phyloP scores from a whole-genome alignment of 129 eudicot species.

The Flaveria robusta region DNA sequence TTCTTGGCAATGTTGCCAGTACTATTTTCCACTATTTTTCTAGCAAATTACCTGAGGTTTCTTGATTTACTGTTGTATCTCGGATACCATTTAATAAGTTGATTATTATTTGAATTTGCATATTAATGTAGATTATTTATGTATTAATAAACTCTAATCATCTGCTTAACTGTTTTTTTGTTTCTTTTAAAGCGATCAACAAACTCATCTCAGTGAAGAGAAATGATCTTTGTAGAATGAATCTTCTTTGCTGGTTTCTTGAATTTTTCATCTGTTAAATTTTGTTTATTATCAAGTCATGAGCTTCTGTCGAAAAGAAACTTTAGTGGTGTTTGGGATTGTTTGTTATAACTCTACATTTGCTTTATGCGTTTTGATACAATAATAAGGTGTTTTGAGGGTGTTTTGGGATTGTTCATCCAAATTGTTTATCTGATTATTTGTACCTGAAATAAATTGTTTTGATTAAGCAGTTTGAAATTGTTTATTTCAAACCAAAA shows the following conservation, averaged over 20 bases:
- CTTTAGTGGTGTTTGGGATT: not conserved
- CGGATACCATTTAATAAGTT: not conserved
- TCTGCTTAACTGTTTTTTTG: not conserved
- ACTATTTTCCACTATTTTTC: constrained; percentile 21
- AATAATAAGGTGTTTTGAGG: not conserved
- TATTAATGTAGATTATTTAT: not conserved
- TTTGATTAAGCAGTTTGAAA: not conserved
- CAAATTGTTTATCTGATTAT: not conserved
- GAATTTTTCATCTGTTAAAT: not conserved
- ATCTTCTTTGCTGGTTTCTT: not conserved
- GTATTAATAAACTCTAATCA: not conserved
- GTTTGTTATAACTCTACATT: not conserved
- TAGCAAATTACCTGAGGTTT: constrained; percentile 33
- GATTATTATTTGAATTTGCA: not conserved
- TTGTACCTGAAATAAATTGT: not conserved
- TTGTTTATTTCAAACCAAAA: not conserved
- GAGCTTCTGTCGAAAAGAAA: constrained; percentile 6
- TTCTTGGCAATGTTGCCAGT: constrained; percentile 26
- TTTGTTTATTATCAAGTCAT: not conserved
- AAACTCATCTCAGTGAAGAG: not conserved
- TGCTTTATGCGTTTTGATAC: not conserved
- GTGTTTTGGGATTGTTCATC: not conserved
- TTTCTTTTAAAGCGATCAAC: not conserved
- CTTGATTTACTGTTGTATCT: constrained; percentile 13
- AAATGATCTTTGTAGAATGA: not conserved